A percentile compares a stretch with the other conserved stretches of the same genome.
These are phyloP conservation scores for Leptographium wingfieldii DNA, from an alignment of 2,329 filamentous ascomycete genomes.

Conservation along the genomic window DNA sequence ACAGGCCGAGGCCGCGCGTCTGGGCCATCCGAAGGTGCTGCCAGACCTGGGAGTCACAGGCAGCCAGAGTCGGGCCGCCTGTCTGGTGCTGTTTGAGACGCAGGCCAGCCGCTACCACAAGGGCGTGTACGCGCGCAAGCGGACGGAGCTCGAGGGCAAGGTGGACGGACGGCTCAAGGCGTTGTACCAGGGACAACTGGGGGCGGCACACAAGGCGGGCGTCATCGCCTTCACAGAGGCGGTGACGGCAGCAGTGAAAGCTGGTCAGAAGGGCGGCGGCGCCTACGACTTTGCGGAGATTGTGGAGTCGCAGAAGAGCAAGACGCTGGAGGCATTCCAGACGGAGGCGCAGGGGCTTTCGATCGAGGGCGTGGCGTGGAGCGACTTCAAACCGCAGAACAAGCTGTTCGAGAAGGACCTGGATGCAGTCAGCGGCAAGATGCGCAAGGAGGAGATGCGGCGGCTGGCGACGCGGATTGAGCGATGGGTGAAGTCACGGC, in stretches of 20 bases:
- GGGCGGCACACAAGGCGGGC: conserved; percentile 78
- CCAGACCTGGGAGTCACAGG: conserved; percentile 63
- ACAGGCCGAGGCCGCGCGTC: conserved; percentile 60
- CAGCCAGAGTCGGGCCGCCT: conserved; percentile 56
- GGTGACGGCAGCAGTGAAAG: conserved; percentile 76
- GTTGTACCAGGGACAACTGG: conserved; percentile 78
- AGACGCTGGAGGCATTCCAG: conserved; percentile 63
- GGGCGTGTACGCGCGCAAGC: conserved; percentile 80
- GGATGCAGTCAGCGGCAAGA: conserved; percentile 69
- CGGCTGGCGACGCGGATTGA: conserved; percentile 82
- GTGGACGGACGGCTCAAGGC: conserved; percentile 79
- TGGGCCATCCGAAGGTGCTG: conserved; percentile 64
- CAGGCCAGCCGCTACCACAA: conserved; percentile 96
- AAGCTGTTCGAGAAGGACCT: conserved; percentile 79
- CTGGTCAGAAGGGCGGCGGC: conserved; percentile 81
- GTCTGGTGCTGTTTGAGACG: conserved; percentile 72
- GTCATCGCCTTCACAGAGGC: conserved; percentile 76
- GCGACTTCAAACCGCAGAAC: conserved; percentile 70
- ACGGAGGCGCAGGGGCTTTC: conserved; percentile 59
- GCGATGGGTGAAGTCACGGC: conserved; percentile 79
- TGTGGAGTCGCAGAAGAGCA: conserved; percentile 68
- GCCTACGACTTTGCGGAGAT: conserved; percentile 94
- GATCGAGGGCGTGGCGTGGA: conserved; percentile 77
- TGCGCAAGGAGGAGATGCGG: conserved; percentile 93
- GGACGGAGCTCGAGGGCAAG: conserved; percentile 71